Evolutionary conservation across 2,329 filamentous ascomycete genomes (phyloP).

Genomic region (Xylaria arbuscula): DNA sequence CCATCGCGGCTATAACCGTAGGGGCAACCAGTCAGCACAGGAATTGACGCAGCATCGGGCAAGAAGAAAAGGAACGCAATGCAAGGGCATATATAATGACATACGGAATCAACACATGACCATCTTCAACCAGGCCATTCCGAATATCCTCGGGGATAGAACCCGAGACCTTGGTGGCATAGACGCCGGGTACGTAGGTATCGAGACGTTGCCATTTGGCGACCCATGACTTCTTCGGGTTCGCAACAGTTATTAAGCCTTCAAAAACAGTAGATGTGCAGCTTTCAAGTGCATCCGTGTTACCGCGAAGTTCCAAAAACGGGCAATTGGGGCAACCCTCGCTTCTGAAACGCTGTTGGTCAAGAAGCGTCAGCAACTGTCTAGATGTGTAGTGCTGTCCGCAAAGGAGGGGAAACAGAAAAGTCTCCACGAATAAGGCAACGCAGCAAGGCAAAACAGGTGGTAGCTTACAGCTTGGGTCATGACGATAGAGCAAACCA

Average conservation of each 20-base stretch:
- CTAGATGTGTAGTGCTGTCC: background rate
- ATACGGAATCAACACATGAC: constrained; percentile 73
- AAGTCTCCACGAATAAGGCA: constrained; percentile 1
- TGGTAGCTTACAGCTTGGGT: constrained; percentile 71
- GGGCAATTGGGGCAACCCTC: constrained; percentile 97
- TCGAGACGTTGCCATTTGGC: constrained; percentile 96
- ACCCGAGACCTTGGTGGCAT: constrained; percentile 94
- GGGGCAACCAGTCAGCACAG: constrained; percentile 11
- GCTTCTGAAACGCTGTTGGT: constrained; percentile 78
- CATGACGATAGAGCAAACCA: constrained; percentile 97
- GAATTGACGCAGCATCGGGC: background rate
- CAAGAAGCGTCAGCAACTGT: constrained; percentile 7
- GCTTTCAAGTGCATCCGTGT: constrained; percentile 83
- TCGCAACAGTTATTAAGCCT: constrained; percentile 84
- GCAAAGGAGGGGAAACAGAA: constrained; percentile 1
- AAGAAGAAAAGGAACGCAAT: constrained; percentile 55
- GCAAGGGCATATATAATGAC: constrained; percentile 52
- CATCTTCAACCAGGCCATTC: constrained; percentile 70
- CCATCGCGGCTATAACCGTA: constrained; percentile 36
- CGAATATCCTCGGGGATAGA: constrained; percentile 75
- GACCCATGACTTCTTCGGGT: constrained; percentile 90
- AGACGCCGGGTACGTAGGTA: constrained; percentile 86
- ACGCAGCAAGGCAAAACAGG: constrained; percentile 22
- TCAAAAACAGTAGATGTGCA: constrained; percentile 98
- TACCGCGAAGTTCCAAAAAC: constrained; percentile 84